These are phyloP conservation scores for Eleusine coracana DNA, from an alignment of 176 grass and related monocot genomes.

Conservation along the genomic window DNA sequence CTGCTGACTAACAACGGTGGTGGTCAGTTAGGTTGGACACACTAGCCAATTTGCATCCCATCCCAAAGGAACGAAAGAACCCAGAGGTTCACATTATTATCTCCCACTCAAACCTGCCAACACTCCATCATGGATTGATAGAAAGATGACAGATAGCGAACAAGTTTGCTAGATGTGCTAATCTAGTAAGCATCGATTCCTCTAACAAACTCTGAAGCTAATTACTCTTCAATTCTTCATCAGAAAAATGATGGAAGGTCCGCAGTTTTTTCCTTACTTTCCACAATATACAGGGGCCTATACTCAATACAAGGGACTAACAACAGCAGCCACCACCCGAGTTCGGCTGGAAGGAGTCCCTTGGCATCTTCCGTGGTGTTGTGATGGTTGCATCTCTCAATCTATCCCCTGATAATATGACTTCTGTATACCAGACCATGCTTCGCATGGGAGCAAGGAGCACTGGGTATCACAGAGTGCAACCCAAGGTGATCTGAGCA, in stretches of 20 bases:
- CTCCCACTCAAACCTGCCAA: constrained; percentile 53
- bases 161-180: constrained; percentile 47
- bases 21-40: constrained; percentile 51
- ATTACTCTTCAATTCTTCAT: constrained; percentile 54
- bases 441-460: constrained; percentile 57
- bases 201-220: constrained; percentile 61
- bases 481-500: constrained; percentile 6
- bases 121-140: constrained; percentile 51
- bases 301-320: constrained; percentile 62
- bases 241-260: constrained; percentile 59
- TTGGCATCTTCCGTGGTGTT: constrained; percentile 44
- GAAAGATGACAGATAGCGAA: constrained; percentile 46
- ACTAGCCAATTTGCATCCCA: constrained; percentile 57
- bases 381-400: constrained; percentile 30
- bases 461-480: constrained; percentile 36
- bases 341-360: constrained; percentile 57
- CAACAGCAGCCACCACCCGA: constrained; percentile 45
- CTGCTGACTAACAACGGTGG: constrained; percentile 48
- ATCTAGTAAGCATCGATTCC: constrained; percentile 50
- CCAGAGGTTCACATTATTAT: constrained; percentile 52
- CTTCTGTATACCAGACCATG: constrained; percentile 38
- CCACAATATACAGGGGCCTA: constrained; percentile 84
- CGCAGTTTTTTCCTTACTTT: constrained; percentile 51
- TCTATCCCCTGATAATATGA: constrained; percentile 39
- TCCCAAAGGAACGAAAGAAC: constrained; percentile 57